These are phyloP conservation scores for Aspergillus candidus DNA, from an alignment of 2,329 filamentous ascomycete genomes.

Conservation along the genomic window DNA sequence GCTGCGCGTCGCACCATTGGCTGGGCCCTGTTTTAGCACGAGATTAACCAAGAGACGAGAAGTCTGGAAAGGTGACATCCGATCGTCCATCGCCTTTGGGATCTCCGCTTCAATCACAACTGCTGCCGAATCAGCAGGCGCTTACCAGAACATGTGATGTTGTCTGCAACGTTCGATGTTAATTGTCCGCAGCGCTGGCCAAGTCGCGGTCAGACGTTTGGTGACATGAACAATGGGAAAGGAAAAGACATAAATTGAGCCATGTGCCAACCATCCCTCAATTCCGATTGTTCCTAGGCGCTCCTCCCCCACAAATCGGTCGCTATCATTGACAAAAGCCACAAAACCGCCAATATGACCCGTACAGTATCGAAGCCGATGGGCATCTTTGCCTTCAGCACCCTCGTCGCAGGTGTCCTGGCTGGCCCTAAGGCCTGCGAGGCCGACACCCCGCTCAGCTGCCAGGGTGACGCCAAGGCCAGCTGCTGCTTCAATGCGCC, in stretches of 20 bases:
- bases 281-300: too few relatives aligned
- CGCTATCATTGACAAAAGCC: conserved; percentile 12
- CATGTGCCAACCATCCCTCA: too few relatives aligned
- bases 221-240: too few relatives aligned
- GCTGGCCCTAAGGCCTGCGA: conserved; percentile 25
- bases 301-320: too few relatives aligned
- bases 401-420: conserved; percentile 16
- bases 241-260: too few relatives aligned
- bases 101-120: conserved; percentile 11
- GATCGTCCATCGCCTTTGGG: conserved; percentile 6
- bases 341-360: conserved; percentile 7
- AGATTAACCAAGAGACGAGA: conserved; percentile 1
- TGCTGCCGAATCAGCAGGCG: conserved; percentile 20
- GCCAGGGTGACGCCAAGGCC: conserved; percentile 46
- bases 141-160: conserved; percentile 25
- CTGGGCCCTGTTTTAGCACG: not conserved
- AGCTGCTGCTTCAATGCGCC: conserved; percentile 56
- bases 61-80: conserved; percentile 5
- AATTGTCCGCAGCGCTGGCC: not conserved
- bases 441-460: conserved; percentile 45
- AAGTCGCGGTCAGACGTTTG: too few relatives aligned
- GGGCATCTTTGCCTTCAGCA: conserved; percentile 21
- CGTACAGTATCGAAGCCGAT: conserved; percentile 4
- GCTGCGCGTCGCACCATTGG: conserved; percentile 9
- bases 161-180: conserved; percentile 10